Evolutionary conservation across 2,329 filamentous ascomycete genomes (phyloP).

Genomic region (Aspergillus carbonarius): DNA sequence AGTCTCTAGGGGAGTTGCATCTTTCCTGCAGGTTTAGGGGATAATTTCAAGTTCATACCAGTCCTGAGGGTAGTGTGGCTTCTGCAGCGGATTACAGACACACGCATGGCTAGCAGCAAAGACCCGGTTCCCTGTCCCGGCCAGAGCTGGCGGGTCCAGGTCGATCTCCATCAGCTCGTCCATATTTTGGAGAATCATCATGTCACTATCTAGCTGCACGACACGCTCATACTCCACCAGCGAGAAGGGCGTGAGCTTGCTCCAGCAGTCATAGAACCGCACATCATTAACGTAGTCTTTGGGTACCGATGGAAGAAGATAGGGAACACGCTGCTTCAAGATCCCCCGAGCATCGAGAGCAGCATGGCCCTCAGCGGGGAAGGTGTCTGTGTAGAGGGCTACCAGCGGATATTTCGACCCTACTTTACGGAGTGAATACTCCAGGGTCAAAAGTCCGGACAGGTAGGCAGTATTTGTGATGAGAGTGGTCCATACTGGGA

Average conservation of each 20-base stretch:
- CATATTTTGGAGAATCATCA: slow-evolving; percentile 81
- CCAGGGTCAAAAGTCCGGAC: slow-evolving; percentile 75
- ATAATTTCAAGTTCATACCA: slow-evolving; percentile 38
- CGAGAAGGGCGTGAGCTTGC: slow-evolving; percentile 78
- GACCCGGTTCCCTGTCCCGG: slow-evolving; percentile 59
- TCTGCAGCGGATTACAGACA: slow-evolving; percentile 22
- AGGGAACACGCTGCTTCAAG: slow-evolving; percentile 66
- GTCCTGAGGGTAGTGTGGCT: slow-evolving; percentile 19
- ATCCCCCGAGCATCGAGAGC: slow-evolving; percentile 71
- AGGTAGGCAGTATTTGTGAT: slow-evolving; percentile 85
- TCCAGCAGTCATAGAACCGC: slow-evolving; percentile 89
- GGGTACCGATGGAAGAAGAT: slow-evolving; percentile 65
- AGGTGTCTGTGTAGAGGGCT: slow-evolving; percentile 76
- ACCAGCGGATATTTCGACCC: slow-evolving; percentile 73
- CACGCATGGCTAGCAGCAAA: slow-evolving; percentile 49
- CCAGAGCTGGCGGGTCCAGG: slow-evolving; percentile 60
- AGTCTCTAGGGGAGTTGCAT: neutral
- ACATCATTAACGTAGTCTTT: slow-evolving; percentile 74
- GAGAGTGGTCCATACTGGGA: slow-evolving; percentile 76
- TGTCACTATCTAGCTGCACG: slow-evolving; percentile 83
- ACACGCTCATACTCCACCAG: slow-evolving; percentile 74
- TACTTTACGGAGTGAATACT: slow-evolving; percentile 69
- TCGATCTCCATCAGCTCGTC: slow-evolving; percentile 83
- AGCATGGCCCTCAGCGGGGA: slow-evolving; percentile 66
- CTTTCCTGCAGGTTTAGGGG: neutral